These are phyloP conservation scores for Fallopia convolvulus DNA, from an alignment of 148 eudicot species.

Conservation along the genomic window DNA sequence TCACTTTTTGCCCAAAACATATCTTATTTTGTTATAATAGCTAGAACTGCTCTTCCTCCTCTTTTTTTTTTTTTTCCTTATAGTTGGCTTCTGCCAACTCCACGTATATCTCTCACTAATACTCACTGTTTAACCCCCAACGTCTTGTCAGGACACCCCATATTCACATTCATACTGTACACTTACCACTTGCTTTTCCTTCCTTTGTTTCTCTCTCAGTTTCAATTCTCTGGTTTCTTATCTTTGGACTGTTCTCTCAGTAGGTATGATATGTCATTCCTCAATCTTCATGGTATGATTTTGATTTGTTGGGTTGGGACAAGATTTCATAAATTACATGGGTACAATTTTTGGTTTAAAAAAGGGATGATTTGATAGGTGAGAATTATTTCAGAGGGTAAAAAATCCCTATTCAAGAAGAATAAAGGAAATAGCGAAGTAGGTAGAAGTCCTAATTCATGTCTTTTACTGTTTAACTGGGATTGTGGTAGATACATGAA, in stretches of 20 bases:
- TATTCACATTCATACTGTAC: too few relatives aligned
- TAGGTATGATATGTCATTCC: background rate
- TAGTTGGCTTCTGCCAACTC: too few relatives aligned
- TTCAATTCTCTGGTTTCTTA: background rate
- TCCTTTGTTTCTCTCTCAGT: too few relatives aligned
- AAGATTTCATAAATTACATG: background rate
- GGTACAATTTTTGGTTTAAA: background rate
- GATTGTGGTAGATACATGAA: background rate
- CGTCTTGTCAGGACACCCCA: too few relatives aligned
- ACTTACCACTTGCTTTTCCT: too few relatives aligned
- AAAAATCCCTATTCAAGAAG: background rate
- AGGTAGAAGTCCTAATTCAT: background rate
- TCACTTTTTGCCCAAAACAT: too few relatives aligned
- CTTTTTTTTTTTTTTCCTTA: too few relatives aligned
- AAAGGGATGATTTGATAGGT: background rate
- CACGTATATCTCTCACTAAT: too few relatives aligned
- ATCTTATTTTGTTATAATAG: too few relatives aligned
- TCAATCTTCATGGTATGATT: slow-evolving; percentile 1
- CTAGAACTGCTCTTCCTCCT: too few relatives aligned
- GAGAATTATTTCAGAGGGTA: background rate
- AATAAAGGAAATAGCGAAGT: background rate
- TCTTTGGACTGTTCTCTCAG: background rate
- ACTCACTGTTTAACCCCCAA: too few relatives aligned
- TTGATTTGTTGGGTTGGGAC: background rate
- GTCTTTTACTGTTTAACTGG: background rate